Evolutionary conservation across 371 early-diverging fungal species (phyloP).

Genomic region (Mucor irregularis): DNA sequence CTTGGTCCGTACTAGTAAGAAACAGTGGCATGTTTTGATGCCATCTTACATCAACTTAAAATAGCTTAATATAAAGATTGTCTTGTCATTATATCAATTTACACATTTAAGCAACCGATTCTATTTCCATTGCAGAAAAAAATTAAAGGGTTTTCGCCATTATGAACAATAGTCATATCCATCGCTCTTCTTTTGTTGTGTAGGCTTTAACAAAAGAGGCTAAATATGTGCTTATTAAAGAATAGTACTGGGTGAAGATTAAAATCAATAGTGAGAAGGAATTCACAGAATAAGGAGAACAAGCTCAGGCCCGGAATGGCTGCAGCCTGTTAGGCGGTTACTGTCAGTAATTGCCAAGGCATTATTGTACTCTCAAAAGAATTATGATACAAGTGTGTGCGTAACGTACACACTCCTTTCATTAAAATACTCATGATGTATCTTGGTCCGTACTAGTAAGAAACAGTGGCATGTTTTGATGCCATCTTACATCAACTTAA

Average conservation of each 20-base stretch:
- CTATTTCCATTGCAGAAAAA: neutral
- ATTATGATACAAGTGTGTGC: no score
- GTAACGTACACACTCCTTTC: no score
- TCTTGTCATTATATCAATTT: neutral
- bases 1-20: no score
- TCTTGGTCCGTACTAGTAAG: no score
- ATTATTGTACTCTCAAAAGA: no score
- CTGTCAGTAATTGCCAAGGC: constrained; percentile 14
- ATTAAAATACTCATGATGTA: no score
- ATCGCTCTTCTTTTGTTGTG: constrained; percentile 14
- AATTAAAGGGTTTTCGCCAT: neutral
- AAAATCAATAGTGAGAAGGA: constrained; percentile 9
- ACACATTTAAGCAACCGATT: neutral
- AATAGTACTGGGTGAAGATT: constrained; percentile 13
- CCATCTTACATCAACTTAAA: no score
- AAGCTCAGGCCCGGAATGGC: constrained; percentile 10
- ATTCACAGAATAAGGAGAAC: constrained; percentile 11
- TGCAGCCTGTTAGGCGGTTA: constrained; percentile 13
- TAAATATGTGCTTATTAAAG: constrained; percentile 14
- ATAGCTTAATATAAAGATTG: no score
- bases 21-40: neutral
- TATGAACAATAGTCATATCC: constrained; percentile 5
- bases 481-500: no score
- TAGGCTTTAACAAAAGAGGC: constrained; percentile 13
- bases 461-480: neutral